Evolutionary conservation across 75 land plant species (phyloP).

Genomic region (Selaginella tamariscina): DNA sequence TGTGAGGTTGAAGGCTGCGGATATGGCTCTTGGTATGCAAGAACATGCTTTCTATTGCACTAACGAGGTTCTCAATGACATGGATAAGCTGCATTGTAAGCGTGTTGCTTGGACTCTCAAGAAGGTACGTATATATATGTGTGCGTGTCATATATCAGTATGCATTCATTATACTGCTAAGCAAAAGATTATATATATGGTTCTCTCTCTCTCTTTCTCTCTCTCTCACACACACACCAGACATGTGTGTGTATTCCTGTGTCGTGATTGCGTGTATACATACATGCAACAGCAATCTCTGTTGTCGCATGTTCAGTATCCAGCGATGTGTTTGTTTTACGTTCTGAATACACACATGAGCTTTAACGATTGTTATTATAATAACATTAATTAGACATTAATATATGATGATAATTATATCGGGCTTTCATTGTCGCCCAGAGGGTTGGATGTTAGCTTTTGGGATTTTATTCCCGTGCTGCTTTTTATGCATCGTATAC

Average conservation of each 20-base stretch:
- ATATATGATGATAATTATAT: too few relatives aligned
- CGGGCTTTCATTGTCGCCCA: too few relatives aligned
- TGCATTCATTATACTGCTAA: background rate
- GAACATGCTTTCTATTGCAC: conserved; percentile 44
- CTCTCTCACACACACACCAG: background rate
- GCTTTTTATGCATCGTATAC: background rate
- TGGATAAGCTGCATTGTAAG: conserved; percentile 53
- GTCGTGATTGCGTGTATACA: too few relatives aligned
- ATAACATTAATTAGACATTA: too few relatives aligned
- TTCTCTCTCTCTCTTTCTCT: background rate
- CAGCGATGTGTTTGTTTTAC: too few relatives aligned
- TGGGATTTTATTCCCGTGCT: background rate
- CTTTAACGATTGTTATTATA: too few relatives aligned
- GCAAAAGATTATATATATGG: background rate
- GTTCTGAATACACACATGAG: too few relatives aligned
- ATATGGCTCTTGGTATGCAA: conserved; percentile 52
- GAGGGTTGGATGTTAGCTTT: too few relatives aligned
- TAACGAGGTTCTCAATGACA: conserved; percentile 28
- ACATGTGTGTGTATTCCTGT: too few relatives aligned
- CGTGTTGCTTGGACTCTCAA: conserved; percentile 56
- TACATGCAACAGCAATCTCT: background rate
- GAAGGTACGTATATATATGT: conserved; percentile 27
- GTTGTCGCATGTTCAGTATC: background rate
- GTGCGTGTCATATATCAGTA: background rate
- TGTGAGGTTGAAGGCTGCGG: conserved; percentile 46